Conservation (phyloP, 805 yeast genomes). For the Nadsonia fulvescens region DNA sequence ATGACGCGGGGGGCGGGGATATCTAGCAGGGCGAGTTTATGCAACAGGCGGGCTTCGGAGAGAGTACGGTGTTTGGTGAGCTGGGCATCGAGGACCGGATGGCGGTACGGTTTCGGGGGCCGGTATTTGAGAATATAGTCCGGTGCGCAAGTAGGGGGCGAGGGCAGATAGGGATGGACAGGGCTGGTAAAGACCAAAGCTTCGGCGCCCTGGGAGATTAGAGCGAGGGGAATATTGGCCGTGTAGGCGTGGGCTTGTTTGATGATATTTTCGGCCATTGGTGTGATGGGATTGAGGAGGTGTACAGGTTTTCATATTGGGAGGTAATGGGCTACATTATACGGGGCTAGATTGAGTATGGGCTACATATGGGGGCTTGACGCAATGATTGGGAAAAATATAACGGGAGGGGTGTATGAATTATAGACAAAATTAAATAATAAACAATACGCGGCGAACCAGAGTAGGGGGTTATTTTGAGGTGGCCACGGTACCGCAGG, state of each 20-base stretch:
- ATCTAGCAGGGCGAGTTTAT: constrained; percentile 31
- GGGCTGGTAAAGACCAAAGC: constrained; percentile 54
- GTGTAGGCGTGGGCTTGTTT: no score
- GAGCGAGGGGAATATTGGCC: constrained; percentile 34
- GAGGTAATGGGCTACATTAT: no score
- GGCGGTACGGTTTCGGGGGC: constrained; percentile 83
- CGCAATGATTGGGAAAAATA: background rate
- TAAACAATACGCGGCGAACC: background rate
- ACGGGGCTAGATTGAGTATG: no score
- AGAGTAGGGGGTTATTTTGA: constrained; percentile 5
- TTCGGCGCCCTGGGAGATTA: constrained; percentile 81
- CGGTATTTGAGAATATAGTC: constrained; percentile 61
- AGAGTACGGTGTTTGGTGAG: constrained; percentile 68
- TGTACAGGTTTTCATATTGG: no score
- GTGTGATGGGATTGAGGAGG: no score
- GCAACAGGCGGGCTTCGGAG: constrained; percentile 66
- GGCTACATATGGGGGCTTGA: no score
- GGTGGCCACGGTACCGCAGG: constrained; percentile 45
- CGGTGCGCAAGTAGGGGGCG: constrained; percentile 7
- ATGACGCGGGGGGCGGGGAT: constrained; percentile 55
- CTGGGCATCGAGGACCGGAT: constrained; percentile 56
- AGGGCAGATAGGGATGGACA: constrained; percentile 48
- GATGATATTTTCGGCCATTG: no score
- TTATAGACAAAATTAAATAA: no score
- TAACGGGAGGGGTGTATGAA: no score